phyloP scores from a whole-genome alignment of 2,329 filamentous ascomycete species.

The Colletotrichum australisinense region DNA sequence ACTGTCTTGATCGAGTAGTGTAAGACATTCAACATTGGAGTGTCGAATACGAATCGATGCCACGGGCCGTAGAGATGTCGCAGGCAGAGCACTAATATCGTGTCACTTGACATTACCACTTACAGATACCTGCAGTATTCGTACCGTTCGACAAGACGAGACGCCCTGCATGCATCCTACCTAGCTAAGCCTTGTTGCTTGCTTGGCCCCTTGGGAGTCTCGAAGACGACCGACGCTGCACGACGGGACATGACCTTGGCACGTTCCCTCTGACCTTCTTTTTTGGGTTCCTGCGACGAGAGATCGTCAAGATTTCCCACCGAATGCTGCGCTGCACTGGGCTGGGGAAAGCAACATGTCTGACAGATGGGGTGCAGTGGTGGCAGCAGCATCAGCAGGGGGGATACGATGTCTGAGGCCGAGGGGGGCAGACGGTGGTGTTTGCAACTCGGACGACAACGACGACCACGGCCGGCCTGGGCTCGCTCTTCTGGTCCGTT shows the following conservation, averaged over 20 bases:
- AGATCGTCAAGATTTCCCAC: constrained; percentile 4
- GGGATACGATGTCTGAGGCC: neutral
- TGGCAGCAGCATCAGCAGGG: neutral
- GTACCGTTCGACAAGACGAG: neutral
- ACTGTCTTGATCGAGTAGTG: neutral
- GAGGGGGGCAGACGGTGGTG: constrained; percentile 1
- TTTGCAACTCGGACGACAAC: neutral
- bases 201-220: neutral
- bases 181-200: neutral
- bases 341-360: constrained; percentile 1
- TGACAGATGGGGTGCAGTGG: neutral
- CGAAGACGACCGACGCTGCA: neutral
- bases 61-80: neutral
- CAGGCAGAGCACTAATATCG: neutral
- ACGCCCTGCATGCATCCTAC: neutral
- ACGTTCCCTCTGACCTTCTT: constrained; percentile 9
- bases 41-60: neutral
- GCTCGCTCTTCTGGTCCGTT: neutral
- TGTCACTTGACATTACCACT: neutral
- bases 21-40: neutral
- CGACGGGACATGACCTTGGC: constrained; percentile 29
- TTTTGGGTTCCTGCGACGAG: constrained; percentile 10
- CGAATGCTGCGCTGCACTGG: constrained; percentile 4
- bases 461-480: neutral
- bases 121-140: neutral